A percentile compares a stretch with the other conserved stretches of the same genome.
These are phyloP conservation scores for Gossypium anomalum DNA, from an alignment of 345 rosid genomes.

Conservation along the genomic window DNA sequence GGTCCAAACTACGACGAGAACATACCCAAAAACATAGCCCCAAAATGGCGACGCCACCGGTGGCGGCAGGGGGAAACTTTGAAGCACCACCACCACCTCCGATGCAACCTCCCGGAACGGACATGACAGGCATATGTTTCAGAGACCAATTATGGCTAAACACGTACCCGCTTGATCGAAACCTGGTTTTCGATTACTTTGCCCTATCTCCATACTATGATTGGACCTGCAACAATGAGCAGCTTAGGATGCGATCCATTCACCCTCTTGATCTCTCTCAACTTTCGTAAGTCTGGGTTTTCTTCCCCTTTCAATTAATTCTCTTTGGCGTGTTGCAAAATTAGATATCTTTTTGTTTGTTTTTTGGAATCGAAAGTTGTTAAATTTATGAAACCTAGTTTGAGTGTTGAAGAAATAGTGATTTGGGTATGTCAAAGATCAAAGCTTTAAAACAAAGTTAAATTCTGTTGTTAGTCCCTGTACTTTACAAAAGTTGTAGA, in stretches of 20 bases:
- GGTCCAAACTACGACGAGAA: neutral
- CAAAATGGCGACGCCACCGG: conserved; percentile 24
- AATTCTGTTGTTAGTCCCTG: too few species aligned
- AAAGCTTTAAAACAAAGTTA: neutral
- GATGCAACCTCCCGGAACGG: conserved; percentile 70
- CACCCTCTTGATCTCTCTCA: conserved; percentile 85
- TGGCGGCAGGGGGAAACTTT: conserved; percentile 30
- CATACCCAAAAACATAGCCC: neutral
- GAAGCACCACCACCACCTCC: conserved; percentile 42
- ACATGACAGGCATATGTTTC: conserved; percentile 95
- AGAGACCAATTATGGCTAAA: conserved; percentile 95
- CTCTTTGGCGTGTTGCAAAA: neutral
- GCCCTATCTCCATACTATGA: conserved; percentile 90
- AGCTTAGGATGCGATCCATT: conserved; percentile 61
- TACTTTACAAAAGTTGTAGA: too few species aligned
- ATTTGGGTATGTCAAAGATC: neutral
- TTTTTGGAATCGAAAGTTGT: neutral
- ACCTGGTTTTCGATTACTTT: conserved; percentile 87
- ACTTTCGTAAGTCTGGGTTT: conserved; percentile 50
- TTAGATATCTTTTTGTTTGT: neutral
- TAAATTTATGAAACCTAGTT: neutral
- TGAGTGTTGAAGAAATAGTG: neutral
- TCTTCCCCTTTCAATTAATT: neutral
- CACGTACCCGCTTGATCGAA: conserved; percentile 81
- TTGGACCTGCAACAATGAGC: conserved; percentile 78